Percentiles rank a stretch among this genome's conserved stretches.
Conservation (phyloP, 192 early-diverging fungal genomes). For the Diversispora eburnea region DNA sequence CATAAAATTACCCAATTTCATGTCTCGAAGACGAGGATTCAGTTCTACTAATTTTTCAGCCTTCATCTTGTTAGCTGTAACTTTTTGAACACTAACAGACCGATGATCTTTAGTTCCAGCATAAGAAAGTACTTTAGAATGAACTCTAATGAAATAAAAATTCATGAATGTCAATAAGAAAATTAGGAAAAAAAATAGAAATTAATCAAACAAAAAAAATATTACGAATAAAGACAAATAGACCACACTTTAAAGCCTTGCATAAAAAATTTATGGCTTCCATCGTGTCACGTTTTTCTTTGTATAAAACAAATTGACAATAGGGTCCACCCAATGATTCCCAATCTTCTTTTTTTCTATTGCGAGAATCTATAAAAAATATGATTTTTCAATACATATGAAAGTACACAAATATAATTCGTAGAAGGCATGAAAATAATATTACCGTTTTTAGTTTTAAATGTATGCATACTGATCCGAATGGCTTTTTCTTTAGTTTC, state of each 20-base stretch:
- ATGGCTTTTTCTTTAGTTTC: constrained; percentile 45
- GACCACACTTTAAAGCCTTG: constrained; percentile 40
- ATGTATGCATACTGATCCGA: constrained; percentile 43
- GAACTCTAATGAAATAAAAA: constrained; percentile 34
- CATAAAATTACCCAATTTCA: constrained; percentile 73
- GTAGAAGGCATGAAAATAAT: neutral
- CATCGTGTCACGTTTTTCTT: constrained; percentile 93
- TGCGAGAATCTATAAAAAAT: constrained; percentile 27
- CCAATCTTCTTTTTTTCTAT: constrained; percentile 42
- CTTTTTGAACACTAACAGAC: constrained; percentile 81
- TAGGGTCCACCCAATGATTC: constrained; percentile 66
- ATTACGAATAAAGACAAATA: neutral
- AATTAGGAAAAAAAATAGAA: neutral
- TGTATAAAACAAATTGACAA: constrained; percentile 83
- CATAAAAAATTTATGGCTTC: constrained; percentile 67
- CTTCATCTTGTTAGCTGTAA: constrained; percentile 63
- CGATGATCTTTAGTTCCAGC: constrained; percentile 96
- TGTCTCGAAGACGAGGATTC: constrained; percentile 50
- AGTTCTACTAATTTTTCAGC: constrained; percentile 54
- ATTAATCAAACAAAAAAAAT: neutral
- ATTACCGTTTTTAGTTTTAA: constrained; percentile 35
- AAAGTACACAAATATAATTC: neutral
- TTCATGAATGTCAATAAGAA: neutral
- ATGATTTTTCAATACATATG: neutral
- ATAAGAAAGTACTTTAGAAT: constrained; percentile 62